phyloP scores from a whole-genome alignment of 768 basidiomycete species.

The Albatrellus ellisii region DNA sequence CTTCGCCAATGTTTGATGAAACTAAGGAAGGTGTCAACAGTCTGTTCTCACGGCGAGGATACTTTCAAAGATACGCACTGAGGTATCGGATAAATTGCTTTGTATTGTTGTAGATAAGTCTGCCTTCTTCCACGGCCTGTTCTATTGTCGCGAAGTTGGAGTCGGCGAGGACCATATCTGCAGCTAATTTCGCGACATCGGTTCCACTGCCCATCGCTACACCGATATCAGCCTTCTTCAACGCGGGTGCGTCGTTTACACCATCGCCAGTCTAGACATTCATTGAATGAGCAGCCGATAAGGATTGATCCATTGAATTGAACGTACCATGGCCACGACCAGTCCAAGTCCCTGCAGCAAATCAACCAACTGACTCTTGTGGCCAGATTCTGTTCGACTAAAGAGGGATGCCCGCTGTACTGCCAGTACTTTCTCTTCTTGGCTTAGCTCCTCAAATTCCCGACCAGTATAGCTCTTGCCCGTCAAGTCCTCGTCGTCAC shows the following conservation, averaged over 20 bases:
- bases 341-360: constrained; percentile 81
- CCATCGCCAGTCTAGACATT: constrained; percentile 79
- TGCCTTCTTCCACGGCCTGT: constrained; percentile 91
- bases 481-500: constrained; percentile 72
- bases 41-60: too few relatives aligned
- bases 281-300: constrained; percentile 8
- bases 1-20: constrained; percentile 96
- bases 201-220: constrained; percentile 99
- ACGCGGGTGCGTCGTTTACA: constrained; percentile 94
- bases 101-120: constrained; percentile 98
- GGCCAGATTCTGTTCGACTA: constrained; percentile 85
- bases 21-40: too few relatives aligned
- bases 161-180: constrained; percentile 96
- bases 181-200: constrained; percentile 94
- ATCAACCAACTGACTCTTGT: constrained; percentile 93
- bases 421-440: constrained; percentile 73
- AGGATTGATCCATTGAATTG: constrained; percentile 6
- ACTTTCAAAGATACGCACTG: constrained; percentile 46
- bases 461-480: constrained; percentile 93
- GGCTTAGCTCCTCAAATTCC: constrained; percentile 73
- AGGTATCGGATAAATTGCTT: constrained; percentile 99
- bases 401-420: constrained; percentile 87
- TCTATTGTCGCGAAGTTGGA: constrained; percentile 98
- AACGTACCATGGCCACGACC: constrained; percentile 86
- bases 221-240: constrained; percentile 96